Evolutionary conservation across 306 rosid species (phyloP), one percentile per base, ranked within the genome.

Genomic region (Pterocarpus santalinus): DNA sequence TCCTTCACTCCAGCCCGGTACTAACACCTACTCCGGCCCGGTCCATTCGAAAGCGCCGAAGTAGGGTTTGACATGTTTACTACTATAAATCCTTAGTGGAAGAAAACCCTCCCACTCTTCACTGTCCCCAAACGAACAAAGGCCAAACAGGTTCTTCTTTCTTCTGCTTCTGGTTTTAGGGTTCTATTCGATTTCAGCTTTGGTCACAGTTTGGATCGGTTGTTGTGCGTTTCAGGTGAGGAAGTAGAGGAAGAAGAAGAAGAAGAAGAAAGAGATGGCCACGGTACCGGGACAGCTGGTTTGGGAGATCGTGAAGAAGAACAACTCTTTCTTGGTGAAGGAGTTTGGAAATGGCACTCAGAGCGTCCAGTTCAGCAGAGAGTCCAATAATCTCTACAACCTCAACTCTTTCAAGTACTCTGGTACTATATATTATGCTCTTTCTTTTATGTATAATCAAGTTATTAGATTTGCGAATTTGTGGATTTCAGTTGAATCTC

Each of bases 251-350:
- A 5, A 65, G 52, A 52, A 77, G 80, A 69, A 51, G 80, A 69
- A 51, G 76, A 14, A 82, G 55, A 5, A 65, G 52, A 52, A 77
- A 78, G 66, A 51, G 66, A 95, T 95, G 98, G 79, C 98, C 65
- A 77, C 90, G 0, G 89, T 92, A n/a, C 90, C 98, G 1, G 98
- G 97, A 17, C 97, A 87, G 8, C 87, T 95, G 74, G 76, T 95
- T 5, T 95, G 99, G 99, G 97, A 95, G 94, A 89, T 95, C 57
- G 97, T 95, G 72, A 95, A 95, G 87, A 93, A 66, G 88, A 91
- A 93, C 86, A 95, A 95, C 92, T 90, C 77, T 1, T 95, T 92
- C 66, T 82, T 93, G 83, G 99, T 95, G 51, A 93, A 91, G 80
- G 84, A 95, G 89, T 95, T 95, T 44, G 99, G 99, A 2, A 79